phyloP scores from a whole-genome alignment of 257 asterid species.

The Jacaranda copaia region DNA sequence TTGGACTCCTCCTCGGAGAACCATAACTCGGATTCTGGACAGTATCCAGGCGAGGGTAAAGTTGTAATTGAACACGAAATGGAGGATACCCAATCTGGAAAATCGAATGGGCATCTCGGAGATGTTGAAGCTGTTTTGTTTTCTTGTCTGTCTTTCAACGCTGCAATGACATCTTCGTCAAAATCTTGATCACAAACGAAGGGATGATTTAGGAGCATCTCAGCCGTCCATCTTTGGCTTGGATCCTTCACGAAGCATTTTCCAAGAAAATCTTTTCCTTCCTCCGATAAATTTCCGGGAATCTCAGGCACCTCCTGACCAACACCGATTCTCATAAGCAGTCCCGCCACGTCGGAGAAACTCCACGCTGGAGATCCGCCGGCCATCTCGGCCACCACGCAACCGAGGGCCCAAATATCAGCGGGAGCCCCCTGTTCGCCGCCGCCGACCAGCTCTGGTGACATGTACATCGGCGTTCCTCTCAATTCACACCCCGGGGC shows the following conservation, averaged over 20 bases:
- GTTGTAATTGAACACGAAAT: constrained; percentile 47
- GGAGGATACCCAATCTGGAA: constrained; percentile 65
- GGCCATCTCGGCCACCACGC: constrained; percentile 75
- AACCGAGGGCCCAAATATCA: constrained; percentile 89
- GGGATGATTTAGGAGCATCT: constrained; percentile 84
- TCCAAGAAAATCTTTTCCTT: constrained; percentile 68
- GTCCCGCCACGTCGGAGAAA: constrained; percentile 54
- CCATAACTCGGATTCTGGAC: constrained; percentile 28
- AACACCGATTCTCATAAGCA: constrained; percentile 69
- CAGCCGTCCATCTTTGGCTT: constrained; percentile 83
- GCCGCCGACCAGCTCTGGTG: constrained; percentile 83
- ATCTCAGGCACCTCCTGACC: constrained; percentile 71
- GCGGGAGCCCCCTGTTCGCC: constrained; percentile 72
- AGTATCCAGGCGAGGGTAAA: constrained; percentile 48
- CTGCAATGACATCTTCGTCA: constrained; percentile 26
- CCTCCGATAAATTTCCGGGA: constrained; percentile 58
- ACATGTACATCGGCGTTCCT: constrained; percentile 93
- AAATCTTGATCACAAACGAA: constrained; percentile 47
- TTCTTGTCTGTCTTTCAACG: constrained; percentile 7
- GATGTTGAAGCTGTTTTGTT: constrained; percentile 40
- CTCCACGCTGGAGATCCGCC: constrained; percentile 70
- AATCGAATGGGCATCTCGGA: constrained; percentile 80
- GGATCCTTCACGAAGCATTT: constrained; percentile 74
- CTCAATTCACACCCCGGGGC: constrained; percentile 51
- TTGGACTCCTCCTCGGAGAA: constrained; percentile 31